Base-by-base conservation (phyloP, 768 basidiomycete species). In the Suillus occidentalis region DNA sequence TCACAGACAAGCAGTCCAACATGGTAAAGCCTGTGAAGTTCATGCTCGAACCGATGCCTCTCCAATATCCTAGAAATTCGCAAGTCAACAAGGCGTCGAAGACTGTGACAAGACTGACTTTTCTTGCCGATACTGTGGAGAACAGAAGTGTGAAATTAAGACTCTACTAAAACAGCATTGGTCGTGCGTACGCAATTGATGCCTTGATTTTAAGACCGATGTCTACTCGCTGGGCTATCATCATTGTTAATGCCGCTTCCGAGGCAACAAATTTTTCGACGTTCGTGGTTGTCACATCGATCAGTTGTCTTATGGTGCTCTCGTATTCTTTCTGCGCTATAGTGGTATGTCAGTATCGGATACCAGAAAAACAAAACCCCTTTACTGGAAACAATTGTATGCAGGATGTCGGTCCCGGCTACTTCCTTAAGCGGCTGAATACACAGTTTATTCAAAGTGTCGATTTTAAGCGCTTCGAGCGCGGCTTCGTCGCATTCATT, bases 31-130 rank as follows among this genome's bases (percentile, higher is more conserved):
- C 65, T 2, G 16, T 8, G n/a, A 72, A 72, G 37, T 64, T 39
- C 14, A 50, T 40, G 40, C 65, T 65, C 7, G 72, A 55, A 16
- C 42, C 63, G 13, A 72, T 39, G 3, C 49, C 55, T 31, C 49
- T 52, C 71, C 71, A 72, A 63, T 70, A 72, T 58, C 61, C 72
- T 72, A 53, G 9, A 18, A 53, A 53, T 31, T 53, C 4, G 9
- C 0, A 18, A 47, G 31, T 43, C 4, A 34, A 45, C 13, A 31
- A 6, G 31, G 42, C 47, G 6, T 20, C 28, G 12, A 53, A 31
- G 16, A 31, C 28, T 53, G 0, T 7, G 50, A 9, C 40, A 20
- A 52, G 16, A 65, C 64, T 43, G 6, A 65, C 65, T 50, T 56
- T 65, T 65, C 65, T 63, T 62, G 34, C 61, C 61, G 34, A 57